phyloP scores from a whole-genome alignment of 2,329 filamentous ascomycete species.

The Neonectria neomacrospora region DNA sequence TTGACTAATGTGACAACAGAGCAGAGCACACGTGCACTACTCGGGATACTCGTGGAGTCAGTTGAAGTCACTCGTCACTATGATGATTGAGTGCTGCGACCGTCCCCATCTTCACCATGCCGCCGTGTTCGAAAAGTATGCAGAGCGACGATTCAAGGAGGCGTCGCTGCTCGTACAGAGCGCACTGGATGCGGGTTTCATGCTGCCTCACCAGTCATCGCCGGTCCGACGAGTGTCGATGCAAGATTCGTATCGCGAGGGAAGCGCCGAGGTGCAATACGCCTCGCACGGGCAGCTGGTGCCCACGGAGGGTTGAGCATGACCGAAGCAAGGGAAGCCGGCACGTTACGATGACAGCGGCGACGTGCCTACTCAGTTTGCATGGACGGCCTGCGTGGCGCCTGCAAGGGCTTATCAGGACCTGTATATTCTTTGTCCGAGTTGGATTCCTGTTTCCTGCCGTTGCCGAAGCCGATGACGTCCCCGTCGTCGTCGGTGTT shows the following conservation, averaged over 20 bases:
- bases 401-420: slow-evolving; percentile 25
- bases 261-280: slow-evolving; percentile 43
- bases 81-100: slow-evolving; percentile 89
- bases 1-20: slow-evolving; percentile 63
- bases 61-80: slow-evolving; percentile 78
- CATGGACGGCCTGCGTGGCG: slow-evolving; percentile 17
- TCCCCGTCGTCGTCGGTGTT: slow-evolving; percentile 13
- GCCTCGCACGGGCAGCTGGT: slow-evolving; percentile 45
- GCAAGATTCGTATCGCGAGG: slow-evolving; percentile 34
- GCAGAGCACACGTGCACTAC: slow-evolving; percentile 86
- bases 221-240: slow-evolving; percentile 52
- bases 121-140: slow-evolving; percentile 93
- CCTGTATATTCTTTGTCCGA: slow-evolving; percentile 16
- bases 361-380: slow-evolving; percentile 13
- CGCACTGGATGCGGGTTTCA: slow-evolving; percentile 73
- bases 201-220: slow-evolving; percentile 55
- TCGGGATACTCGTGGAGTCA: slow-evolving; percentile 92
- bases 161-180: slow-evolving; percentile 83
- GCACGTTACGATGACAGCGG: slow-evolving; percentile 15
- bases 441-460: slow-evolving; percentile 23
- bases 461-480: slow-evolving; percentile 21
- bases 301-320: slow-evolving; percentile 46
- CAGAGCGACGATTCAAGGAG: slow-evolving; percentile 86
- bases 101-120: slow-evolving; percentile 82
- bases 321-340: slow-evolving; percentile 1